Percentiles rank a stretch among this genome's conserved stretches.
Conservation (phyloP, 2,329 filamentous ascomycete species). For the Aspergillus sp. region DNA sequence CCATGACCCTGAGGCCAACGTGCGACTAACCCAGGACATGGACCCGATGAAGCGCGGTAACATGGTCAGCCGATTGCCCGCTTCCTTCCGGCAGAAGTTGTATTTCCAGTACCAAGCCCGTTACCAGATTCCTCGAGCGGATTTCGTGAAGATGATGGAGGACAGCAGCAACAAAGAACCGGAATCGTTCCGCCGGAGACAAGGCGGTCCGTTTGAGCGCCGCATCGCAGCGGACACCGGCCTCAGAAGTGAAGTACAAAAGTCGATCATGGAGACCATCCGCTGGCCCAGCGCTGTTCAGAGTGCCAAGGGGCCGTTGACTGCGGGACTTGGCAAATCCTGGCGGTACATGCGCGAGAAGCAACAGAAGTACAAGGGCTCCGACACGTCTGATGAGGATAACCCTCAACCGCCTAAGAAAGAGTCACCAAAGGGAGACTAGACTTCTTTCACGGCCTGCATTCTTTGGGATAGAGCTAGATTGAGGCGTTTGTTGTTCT, state of each 20-base stretch:
- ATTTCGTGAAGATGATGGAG: conserved; percentile 79
- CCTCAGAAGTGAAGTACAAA: conserved; percentile 61
- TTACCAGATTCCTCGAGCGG: conserved; percentile 71
- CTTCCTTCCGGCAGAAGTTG: conserved; percentile 74
- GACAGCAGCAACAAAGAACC: conserved; percentile 60
- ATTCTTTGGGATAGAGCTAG: conserved; percentile 5
- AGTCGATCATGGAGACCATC: conserved; percentile 78
- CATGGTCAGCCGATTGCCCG: conserved; percentile 88
- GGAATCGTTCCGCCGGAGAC: conserved; percentile 59
- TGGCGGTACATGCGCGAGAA: conserved; percentile 78
- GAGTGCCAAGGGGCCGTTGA: conserved; percentile 74
- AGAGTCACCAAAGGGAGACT: conserved; percentile 12
- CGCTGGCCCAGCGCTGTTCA: conserved; percentile 87
- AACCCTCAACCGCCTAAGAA: conserved; percentile 1
- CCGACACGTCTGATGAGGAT: conserved; percentile 15
- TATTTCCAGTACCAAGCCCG: conserved; percentile 95
- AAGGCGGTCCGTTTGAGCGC: conserved; percentile 78
- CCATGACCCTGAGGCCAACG: conserved; percentile 54
- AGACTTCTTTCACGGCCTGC: conserved; percentile 1
- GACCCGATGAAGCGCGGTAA: conserved; percentile 82
- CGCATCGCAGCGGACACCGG: conserved; percentile 67
- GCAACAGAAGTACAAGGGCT: conserved; percentile 51
- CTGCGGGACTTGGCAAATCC: conserved; percentile 62
- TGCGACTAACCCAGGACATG: conserved; percentile 78
- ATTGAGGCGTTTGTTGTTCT: conserved; percentile 8